Evolutionary conservation across 345 rosid genomes (phyloP).

Genomic region (Eucalyptus leucophloia): DNA sequence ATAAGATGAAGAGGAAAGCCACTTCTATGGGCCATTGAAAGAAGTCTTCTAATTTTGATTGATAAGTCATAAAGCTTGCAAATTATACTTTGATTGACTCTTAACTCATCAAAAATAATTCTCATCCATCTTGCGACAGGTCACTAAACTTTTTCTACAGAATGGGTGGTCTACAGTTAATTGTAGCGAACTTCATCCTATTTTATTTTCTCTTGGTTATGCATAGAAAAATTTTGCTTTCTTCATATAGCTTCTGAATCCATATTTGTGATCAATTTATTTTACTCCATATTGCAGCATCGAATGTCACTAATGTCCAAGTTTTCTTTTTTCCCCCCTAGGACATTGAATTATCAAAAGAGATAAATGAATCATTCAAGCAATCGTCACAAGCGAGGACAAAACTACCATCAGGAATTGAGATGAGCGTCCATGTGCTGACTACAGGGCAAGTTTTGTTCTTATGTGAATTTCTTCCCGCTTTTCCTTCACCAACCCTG

Average conservation of each 20-base stretch:
- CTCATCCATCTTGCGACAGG: not conserved
- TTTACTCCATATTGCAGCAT: not conserved
- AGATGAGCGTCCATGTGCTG: constrained; percentile 95
- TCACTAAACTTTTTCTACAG: not conserved
- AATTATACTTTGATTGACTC: not conserved
- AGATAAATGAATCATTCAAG: constrained; percentile 94
- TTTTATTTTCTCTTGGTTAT: not conserved
- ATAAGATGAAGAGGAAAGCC: not conserved
- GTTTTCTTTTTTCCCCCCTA: not conserved
- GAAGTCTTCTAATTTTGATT: not conserved
- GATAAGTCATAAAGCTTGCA: not conserved
- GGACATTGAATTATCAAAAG: constrained; percentile 97
- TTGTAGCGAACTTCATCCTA: not conserved
- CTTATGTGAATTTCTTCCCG: not conserved
- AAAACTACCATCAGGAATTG: constrained; percentile 92
- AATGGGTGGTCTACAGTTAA: not conserved
- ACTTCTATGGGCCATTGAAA: not conserved
- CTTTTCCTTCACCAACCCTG: not conserved
- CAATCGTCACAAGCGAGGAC: constrained; percentile 96
- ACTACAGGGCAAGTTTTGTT: constrained; percentile 74
- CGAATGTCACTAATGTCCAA: not conserved
- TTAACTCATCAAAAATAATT: not conserved
- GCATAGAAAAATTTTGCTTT: not conserved
- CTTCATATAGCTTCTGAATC: not conserved
- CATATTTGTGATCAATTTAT: not conserved